These are phyloP conservation scores for Boletus insuetus DNA, from an alignment of 768 basidiomycete species.

Conservation along the genomic window DNA sequence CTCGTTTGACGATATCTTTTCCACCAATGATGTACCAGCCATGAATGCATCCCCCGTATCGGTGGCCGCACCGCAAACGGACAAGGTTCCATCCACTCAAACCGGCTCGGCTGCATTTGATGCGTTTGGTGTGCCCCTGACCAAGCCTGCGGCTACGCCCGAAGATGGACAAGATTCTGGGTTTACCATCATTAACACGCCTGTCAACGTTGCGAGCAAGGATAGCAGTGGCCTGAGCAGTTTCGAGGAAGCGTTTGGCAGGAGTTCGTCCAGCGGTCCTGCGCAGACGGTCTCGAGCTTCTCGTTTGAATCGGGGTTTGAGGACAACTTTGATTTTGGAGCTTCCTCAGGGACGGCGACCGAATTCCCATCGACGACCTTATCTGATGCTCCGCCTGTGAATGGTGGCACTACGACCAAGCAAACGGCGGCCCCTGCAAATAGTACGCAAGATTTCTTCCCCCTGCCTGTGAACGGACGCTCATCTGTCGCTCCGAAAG, in stretches of 20 bases:
- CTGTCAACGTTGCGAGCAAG: slow-evolving; percentile 11
- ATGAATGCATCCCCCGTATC: slow-evolving; percentile 17
- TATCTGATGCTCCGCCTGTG: slow-evolving; percentile 16
- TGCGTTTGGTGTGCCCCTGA: slow-evolving; percentile 39
- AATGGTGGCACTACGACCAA: slow-evolving; percentile 25
- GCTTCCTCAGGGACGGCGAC: slow-evolving; percentile 36
- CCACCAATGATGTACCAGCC: slow-evolving; percentile 17
- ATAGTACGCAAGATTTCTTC: slow-evolving; percentile 12
- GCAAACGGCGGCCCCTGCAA: slow-evolving; percentile 5
- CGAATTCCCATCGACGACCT: slow-evolving; percentile 28
- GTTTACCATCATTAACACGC: slow-evolving; percentile 19
- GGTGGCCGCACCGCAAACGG: slow-evolving; percentile 15
- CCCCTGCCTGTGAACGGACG: slow-evolving; percentile 12
- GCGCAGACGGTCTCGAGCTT: slow-evolving; percentile 38
- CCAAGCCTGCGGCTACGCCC: slow-evolving; percentile 12
- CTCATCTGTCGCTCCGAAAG: slow-evolving; percentile 8
- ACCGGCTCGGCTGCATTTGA: slow-evolving; percentile 30
- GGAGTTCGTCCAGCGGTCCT: slow-evolving; percentile 41
- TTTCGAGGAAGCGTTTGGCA: slow-evolving; percentile 75
- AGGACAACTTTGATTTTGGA: slow-evolving; percentile 64
- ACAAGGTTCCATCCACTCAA: slow-evolving; percentile 13
- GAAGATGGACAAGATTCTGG: slow-evolving; percentile 20
- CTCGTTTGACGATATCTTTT: slow-evolving; percentile 59
- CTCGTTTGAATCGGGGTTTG: slow-evolving; percentile 65
- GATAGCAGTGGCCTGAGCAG: slow-evolving; percentile 43